Evolutionary conservation across 2,329 filamentous ascomycete genomes (phyloP), one percentile per base, ranked within the genome.

Genomic region (Chalaropsis thielavioides): DNA sequence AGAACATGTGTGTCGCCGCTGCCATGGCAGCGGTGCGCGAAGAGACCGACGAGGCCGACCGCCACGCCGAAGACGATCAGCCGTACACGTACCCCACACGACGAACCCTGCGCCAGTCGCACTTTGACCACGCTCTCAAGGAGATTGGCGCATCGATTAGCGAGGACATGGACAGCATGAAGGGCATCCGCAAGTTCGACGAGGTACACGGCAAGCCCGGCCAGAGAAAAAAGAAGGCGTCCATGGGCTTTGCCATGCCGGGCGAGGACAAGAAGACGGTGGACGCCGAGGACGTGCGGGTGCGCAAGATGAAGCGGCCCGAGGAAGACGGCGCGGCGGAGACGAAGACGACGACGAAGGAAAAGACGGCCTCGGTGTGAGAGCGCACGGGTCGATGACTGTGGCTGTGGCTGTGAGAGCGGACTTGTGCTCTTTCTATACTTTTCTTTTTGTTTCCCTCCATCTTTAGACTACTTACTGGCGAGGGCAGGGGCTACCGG

Each of bases 121-220:
- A 99, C 75, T 97, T 99, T 72, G 88, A 92, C 17, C 87, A 84
- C 69, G 94, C 90, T 1, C 79, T 96, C 71, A 82, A 84, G 70
- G 92, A 97, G 74, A 96, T 99, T 69, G 89, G 87, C 65, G 91
- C 94, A 0, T 95, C 89, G 71, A 92, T 96, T 69, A 92, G 85
- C 70, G 92, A 96, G 74, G 92, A 99, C 71, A 97, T 96, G 92
- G 80, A 84, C 61, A 90, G 85, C 40, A 78, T 99, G 68, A 83
- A 84, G 69, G 89, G 89, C 13, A 96, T 99, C 71, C 83, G 90
- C 70, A 95, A 95, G 75, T 99, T 97, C 72, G 94, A 99, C 72
- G 90, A 96, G 76, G 88, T 92, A 73, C 99, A 92, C 73, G 68
- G 68, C 8, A 68, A 67, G 54, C 63, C 66, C 1, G 91, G 96